Conservation (phyloP, 2,329 filamentous ascomycete genomes). For the Neonectria magnoliae region DNA sequence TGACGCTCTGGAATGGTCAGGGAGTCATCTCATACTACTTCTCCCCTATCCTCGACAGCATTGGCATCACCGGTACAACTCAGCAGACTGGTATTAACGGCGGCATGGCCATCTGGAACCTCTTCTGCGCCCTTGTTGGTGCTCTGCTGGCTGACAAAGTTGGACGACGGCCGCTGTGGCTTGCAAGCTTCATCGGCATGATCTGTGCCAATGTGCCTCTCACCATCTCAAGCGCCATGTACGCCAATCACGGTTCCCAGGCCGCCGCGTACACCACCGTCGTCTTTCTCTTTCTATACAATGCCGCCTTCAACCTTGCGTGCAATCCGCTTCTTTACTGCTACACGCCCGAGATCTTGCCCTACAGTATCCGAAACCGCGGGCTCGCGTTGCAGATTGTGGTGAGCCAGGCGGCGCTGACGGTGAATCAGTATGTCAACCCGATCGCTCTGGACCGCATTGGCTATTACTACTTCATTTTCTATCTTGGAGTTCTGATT, state of each 20-base stretch:
- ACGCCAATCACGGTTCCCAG: not conserved
- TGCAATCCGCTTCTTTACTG: slow-evolving; percentile 9
- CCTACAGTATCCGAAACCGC: not conserved
- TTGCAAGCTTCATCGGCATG: slow-evolving; percentile 25
- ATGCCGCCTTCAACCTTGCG: not conserved
- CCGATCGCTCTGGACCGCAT: slow-evolving; percentile 9
- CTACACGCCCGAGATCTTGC: slow-evolving; percentile 6
- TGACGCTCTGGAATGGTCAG: slow-evolving; percentile 3
- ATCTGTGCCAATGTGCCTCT: slow-evolving; percentile 2
- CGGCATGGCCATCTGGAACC: slow-evolving; percentile 32
- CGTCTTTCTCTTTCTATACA: slow-evolving; percentile 11
- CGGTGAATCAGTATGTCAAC: slow-evolving; percentile 8
- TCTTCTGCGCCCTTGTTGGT: slow-evolving; percentile 24
- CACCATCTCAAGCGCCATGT: slow-evolving; percentile 6
- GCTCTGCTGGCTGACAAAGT: slow-evolving; percentile 27
- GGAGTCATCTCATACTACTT: slow-evolving; percentile 26
- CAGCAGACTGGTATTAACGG: slow-evolving; percentile 31
- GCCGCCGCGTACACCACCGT: not conserved
- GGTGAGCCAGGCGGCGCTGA: not conserved
- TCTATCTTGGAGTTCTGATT: not conserved
- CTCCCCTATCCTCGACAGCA: not conserved
- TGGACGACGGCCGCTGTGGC: slow-evolving; percentile 28
- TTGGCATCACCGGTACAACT: slow-evolving; percentile 15
- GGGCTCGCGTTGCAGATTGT: not conserved
- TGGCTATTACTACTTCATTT: slow-evolving; percentile 3